Evolutionary conservation across 1,139 yeast genomes (phyloP).

Genomic region (Arxiozyma bovina): DNA sequence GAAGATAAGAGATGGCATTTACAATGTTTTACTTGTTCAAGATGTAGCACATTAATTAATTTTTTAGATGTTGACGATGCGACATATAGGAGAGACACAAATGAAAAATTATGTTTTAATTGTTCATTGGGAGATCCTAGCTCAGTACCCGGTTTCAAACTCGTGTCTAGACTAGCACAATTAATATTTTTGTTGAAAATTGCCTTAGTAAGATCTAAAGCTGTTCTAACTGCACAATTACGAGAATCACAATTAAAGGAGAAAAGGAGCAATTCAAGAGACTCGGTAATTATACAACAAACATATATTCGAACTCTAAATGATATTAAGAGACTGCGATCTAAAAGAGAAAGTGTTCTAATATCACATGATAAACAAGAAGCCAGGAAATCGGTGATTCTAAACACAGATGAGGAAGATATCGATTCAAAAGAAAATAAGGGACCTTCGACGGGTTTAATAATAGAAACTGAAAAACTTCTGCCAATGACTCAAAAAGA

Average conservation of each 20-base stretch:
- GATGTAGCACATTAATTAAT: conserved; percentile 39
- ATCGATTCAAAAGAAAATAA: conserved; percentile 4
- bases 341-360: conserved; percentile 62
- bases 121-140: conserved; percentile 47
- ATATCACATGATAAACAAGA: conserved; percentile 50
- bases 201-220: conserved; percentile 70
- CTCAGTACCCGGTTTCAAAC: conserved; percentile 48
- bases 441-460: conserved; percentile 11
- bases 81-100: conserved; percentile 35
- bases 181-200: conserved; percentile 69
- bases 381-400: conserved; percentile 47
- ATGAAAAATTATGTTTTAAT: conserved; percentile 45
- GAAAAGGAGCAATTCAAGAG: conserved; percentile 12
- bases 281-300: conserved; percentile 32
- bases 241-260: conserved; percentile 1
- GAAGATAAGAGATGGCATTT: conserved; percentile 72
- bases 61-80: conserved; percentile 38
- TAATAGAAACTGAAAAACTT: conserved; percentile 25
- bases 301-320: conserved; percentile 61
- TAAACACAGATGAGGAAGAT: conserved; percentile 37
- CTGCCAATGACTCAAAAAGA: neutral
- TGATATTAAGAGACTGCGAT: conserved; percentile 70
- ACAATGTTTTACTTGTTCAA: conserved; percentile 58
- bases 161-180: conserved; percentile 64
- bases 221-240: conserved; percentile 48